Conservation (phyloP, 1,139 yeast genomes). For the Hemisphaericaspora xylofermentans region DNA sequence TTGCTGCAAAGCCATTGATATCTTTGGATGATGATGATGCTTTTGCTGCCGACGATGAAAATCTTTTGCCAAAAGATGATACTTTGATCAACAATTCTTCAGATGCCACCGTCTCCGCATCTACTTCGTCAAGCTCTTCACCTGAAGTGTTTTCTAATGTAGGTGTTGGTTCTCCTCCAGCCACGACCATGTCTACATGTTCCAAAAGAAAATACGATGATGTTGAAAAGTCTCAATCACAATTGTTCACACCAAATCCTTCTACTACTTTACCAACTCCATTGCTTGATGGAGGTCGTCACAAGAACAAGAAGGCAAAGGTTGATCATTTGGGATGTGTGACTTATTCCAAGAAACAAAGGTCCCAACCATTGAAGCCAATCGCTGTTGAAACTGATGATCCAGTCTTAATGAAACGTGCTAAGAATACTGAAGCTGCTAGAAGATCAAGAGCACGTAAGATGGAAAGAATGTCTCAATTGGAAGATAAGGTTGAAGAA, state of each 20-base stretch:
- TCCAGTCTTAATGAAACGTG: constrained; percentile 76
- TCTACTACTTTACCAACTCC: constrained; percentile 38
- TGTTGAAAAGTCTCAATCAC: constrained; percentile 27
- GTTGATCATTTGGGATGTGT: constrained; percentile 64
- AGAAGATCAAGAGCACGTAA: constrained; percentile 93
- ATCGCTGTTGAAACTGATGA: constrained; percentile 55
- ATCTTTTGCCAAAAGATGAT: constrained; percentile 23
- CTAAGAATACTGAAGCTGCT: constrained; percentile 96
- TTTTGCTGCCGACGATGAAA: constrained; percentile 7
- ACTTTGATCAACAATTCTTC: constrained; percentile 6
- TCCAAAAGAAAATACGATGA: constrained; percentile 29
- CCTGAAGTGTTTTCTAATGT: constrained; percentile 7
- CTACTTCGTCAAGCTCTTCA: constrained; percentile 12
- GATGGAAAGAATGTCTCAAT: constrained; percentile 80
- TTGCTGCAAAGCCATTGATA: constrained; percentile 8
- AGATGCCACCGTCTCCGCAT: constrained; percentile 18
- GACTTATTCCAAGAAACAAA: constrained; percentile 63
- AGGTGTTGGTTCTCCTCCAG: constrained; percentile 1
- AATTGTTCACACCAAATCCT: constrained; percentile 36
- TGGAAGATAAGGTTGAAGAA: constrained; percentile 74
- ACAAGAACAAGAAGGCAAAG: constrained; percentile 21
- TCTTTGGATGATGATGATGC: constrained; percentile 9
- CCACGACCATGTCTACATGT: constrained; percentile 1
- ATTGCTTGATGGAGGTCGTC: constrained; percentile 17
- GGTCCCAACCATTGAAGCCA: constrained; percentile 64